A percentile compares a stretch with the other conserved stretches of the same genome.
These are phyloP conservation scores for Cephalotrichum gorgonifer DNA, from an alignment of 2,329 filamentous ascomycete species.

Conservation along the genomic window DNA sequence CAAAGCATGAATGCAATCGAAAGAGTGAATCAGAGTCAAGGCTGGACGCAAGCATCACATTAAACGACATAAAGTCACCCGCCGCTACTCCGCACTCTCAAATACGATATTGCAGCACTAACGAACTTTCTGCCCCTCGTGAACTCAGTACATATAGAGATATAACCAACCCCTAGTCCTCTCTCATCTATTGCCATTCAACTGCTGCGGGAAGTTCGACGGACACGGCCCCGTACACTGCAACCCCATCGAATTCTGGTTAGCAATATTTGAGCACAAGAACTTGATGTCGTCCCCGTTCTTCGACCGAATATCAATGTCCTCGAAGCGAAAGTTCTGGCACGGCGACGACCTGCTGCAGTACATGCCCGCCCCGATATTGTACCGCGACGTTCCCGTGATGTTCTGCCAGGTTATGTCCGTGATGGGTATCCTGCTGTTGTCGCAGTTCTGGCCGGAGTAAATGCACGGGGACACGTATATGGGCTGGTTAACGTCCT, in stretches of 20 bases:
- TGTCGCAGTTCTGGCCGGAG: constrained; percentile 22
- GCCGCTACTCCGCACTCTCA: too few relatives aligned
- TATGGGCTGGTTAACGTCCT: constrained; percentile 17
- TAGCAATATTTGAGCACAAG: constrained; percentile 2
- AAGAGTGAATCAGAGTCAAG: too few relatives aligned
- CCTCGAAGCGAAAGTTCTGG: constrained; percentile 1
- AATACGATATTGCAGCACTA: too few relatives aligned
- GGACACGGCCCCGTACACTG: constrained; percentile 1
- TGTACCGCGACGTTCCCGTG: constrained; percentile 16
- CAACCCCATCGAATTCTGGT: constrained; percentile 2
- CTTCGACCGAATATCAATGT: background rate
- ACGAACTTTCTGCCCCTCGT: too few relatives aligned
- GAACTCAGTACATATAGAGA: too few relatives aligned
- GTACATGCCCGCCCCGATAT: constrained; percentile 3
- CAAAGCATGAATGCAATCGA: too few relatives aligned
- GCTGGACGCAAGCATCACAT: too few relatives aligned
- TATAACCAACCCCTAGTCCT: too few relatives aligned
- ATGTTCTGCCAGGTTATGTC: constrained; percentile 17
- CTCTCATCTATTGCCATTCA: constrained; percentile 11
- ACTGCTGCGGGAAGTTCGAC: constrained; percentile 1
- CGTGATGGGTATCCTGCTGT: constrained; percentile 19
- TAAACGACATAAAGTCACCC: too few relatives aligned
- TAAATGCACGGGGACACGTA: constrained; percentile 24
- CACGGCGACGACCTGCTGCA: constrained; percentile 1
- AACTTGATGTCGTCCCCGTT: background rate